phyloP scores from a whole-genome alignment of 805 yeast genomes.

The Ogataea chonburiensis region DNA sequence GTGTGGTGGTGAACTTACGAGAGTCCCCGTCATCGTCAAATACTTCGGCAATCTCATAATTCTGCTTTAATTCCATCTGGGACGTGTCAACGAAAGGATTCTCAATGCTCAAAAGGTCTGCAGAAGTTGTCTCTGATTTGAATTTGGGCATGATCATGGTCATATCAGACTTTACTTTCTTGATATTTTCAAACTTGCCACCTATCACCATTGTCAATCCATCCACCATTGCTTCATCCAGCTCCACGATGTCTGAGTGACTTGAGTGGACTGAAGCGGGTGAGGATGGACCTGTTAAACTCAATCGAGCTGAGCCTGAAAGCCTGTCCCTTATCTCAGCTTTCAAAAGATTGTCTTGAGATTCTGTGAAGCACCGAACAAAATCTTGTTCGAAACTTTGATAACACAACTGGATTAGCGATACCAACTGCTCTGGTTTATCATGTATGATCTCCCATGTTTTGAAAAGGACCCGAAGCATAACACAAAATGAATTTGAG shows the following conservation, averaged over 20 bases:
- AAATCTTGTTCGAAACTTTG: constrained; percentile 17
- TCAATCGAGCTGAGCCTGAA: background rate
- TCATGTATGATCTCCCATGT: constrained; percentile 24
- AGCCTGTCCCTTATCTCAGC: constrained; percentile 13
- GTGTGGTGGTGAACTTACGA: background rate
- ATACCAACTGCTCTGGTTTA: constrained; percentile 14
- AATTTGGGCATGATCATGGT: constrained; percentile 38
- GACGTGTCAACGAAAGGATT: constrained; percentile 20
- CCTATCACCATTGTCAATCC: constrained; percentile 33
- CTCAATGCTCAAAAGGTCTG: background rate
- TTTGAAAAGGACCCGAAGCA: constrained; percentile 26
- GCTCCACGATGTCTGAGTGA: constrained; percentile 5
- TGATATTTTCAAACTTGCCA: constrained; percentile 12
- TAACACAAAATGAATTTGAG: constrained; percentile 19
- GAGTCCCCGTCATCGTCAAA: constrained; percentile 9
- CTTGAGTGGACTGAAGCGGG: constrained; percentile 10
- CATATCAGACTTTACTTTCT: constrained; percentile 33
- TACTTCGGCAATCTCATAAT: constrained; percentile 15
- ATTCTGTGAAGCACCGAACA: constrained; percentile 17
- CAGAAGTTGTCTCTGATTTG: constrained; percentile 6
- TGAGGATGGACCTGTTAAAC: constrained; percentile 1
- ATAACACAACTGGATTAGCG: constrained; percentile 16
- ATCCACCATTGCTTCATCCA: constrained; percentile 23
- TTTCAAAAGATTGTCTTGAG: constrained; percentile 14
- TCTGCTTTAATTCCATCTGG: constrained; percentile 1